Evolutionary conservation across 805 yeast species (phyloP), one percentile per base, ranked within the genome.

Genomic region (Kodamaea kakaduensis): DNA sequence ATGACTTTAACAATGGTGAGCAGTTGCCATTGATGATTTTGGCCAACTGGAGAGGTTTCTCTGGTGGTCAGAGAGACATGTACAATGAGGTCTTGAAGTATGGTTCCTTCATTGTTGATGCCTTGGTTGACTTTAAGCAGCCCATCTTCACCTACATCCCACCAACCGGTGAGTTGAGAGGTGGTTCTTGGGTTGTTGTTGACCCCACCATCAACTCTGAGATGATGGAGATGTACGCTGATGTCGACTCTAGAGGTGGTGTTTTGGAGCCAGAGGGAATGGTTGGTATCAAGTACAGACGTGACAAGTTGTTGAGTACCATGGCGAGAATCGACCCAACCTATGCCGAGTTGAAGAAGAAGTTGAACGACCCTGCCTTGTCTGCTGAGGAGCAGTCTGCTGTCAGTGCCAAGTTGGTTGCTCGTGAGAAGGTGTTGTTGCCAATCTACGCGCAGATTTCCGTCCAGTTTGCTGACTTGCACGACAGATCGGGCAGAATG

Each of bases 1-100:
- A 82, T 47, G 98, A 93, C 60, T 93, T 93, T 78, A 93, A 93
- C 74, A 71, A 87, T 58, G 99, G 99, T 73, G 99, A 93, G 66
- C 90, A 89, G 65, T 75, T 93, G 56, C 99, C 99, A 45, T 73
- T 93, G 63, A 85, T 93, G 95, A 87, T 93, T 48, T 70, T 93
- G 51, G 98, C 98, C 41, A 93, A 93, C 77, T 93, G 99, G 99
- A 85, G 99, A 80, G 99, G 99, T 56, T 93, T 93, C 80, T 87
- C 97, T 48, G 98, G 99, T 73, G 98, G 99, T 61, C 99, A 93
- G 73, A 85, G 97, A 60, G 99, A 93, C 65, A 93, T 93, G 99
- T 94, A 84, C 75, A 87, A 89, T 55, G 99, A 93, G 70, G 95
- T 93, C 28, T 80, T 93, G 69, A 93, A 93, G 65, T 93, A 85